Base-by-base conservation (phyloP, 441 rosid species). In the Geranium incanum region DNA sequence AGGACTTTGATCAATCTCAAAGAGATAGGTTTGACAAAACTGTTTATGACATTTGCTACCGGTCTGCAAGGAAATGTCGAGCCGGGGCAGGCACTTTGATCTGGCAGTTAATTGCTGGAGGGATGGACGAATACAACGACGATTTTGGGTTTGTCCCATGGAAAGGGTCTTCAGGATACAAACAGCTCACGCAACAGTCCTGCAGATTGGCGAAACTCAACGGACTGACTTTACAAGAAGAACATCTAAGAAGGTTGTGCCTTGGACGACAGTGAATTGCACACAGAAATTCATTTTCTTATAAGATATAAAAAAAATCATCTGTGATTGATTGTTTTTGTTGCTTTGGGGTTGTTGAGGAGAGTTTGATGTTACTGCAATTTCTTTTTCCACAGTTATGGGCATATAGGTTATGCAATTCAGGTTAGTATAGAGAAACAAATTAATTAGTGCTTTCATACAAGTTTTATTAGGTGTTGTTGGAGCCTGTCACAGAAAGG, bases 1-100 rank as follows among this genome's bases (percentile, higher is more conserved):
- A 82, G 74, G 94, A 84, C 86, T 92, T 77, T 62, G 66, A 84
- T 13, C 90, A 85, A 67, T 77, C 84, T 0, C 92, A 89, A 70
- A 79, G 95, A 7, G 93, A 87, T 41, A 69, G 52, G 70, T 81
- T 89, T 72, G 87, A 86, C 83, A 75, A 76, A 78, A 80, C 83
- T 0, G 75, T 94, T 55, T 76, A 77, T 0, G 89, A 88, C 78
- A 79, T 84, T 64, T 74, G 84, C 38, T 83, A 86, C 66, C 86
- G 83, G 70, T 92, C 97, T 11, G 91, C 96, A 0, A 86, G 84
- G 83, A 82, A 84, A 75, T 84, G 78, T 23, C 79, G 86, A 76
- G 76, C 97, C 0, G 99, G 95, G n/a, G 94, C 88, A 6, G 97
- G 99, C 15, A 83, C 97, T 39, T 67, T 92, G 65, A 66, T 89